Conservation (phyloP, 176 grass and related monocot species). For the Ananas comosus region DNA sequence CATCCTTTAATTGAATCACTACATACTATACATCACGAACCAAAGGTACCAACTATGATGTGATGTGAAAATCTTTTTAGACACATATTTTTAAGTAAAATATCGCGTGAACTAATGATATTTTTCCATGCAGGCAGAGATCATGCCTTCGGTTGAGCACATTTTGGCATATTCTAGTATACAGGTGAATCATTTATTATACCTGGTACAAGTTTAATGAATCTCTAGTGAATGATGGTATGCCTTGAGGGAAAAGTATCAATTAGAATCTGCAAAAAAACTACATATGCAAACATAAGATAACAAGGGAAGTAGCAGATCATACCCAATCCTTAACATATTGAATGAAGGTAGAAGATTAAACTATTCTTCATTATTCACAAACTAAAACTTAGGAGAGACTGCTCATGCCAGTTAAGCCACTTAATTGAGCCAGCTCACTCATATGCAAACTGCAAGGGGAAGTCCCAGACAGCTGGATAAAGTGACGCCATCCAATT, state of each 20-base stretch:
- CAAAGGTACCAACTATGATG: slow-evolving; percentile 44
- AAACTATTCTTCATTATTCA: too few relatives aligned
- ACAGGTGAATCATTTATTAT: slow-evolving; percentile 47
- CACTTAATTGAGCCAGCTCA: too few relatives aligned
- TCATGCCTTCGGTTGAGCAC: slow-evolving; percentile 58
- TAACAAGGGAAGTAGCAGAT: too few relatives aligned
- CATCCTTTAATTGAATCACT: slow-evolving; percentile 62
- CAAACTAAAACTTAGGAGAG: too few relatives aligned
- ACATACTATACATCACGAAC: slow-evolving; percentile 50
- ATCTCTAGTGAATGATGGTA: background rate
- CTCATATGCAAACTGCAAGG: too few relatives aligned
- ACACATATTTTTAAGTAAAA: background rate
- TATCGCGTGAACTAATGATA: slow-evolving; percentile 4
- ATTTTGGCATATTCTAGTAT: slow-evolving; percentile 54
- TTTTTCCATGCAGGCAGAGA: slow-evolving; percentile 41
- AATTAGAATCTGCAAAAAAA: too few relatives aligned
- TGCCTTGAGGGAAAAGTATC: background rate
- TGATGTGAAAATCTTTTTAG: background rate
- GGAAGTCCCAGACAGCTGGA: too few relatives aligned
- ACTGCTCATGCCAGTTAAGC: too few relatives aligned
- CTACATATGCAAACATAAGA: too few relatives aligned
- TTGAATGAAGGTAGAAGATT: too few relatives aligned
- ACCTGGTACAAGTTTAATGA: slow-evolving; percentile 12
- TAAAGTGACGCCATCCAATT: too few relatives aligned
- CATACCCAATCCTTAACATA: too few relatives aligned